These are phyloP conservation scores for Fonsecaea multimorphosa DNA, from an alignment of 2,329 filamentous ascomycete species.

Conservation along the genomic window DNA sequence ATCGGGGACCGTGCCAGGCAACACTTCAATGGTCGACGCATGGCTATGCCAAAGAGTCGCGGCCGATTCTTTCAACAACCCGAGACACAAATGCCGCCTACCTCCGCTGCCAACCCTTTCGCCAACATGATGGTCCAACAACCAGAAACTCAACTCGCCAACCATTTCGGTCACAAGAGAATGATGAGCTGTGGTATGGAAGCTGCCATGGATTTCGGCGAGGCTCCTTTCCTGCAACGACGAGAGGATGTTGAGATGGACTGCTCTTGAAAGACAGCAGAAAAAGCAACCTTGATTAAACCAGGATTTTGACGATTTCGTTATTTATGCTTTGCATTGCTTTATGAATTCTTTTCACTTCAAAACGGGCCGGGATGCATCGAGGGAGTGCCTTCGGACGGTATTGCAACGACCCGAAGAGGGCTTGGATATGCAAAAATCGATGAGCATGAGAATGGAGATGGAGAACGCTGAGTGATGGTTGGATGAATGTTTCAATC, in stretches of 20 bases:
- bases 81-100: slow-evolving; percentile 29
- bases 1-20: slow-evolving; percentile 23
- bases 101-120: slow-evolving; percentile 36
- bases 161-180: slow-evolving; percentile 43
- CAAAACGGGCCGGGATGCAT: neutral
- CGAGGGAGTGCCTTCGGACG: neutral
- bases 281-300: neutral
- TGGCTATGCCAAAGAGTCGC: slow-evolving; percentile 37
- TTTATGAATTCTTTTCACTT: slow-evolving; percentile 24
- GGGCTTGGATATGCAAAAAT: slow-evolving; percentile 6
- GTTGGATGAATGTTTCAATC: neutral
- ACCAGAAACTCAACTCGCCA: slow-evolving; percentile 34
- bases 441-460: neutral
- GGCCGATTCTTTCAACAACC: slow-evolving; percentile 18
- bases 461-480: neutral
- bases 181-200: slow-evolving; percentile 44
- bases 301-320: slow-evolving; percentile 18
- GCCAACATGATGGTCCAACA: slow-evolving; percentile 27
- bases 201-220: slow-evolving; percentile 50
- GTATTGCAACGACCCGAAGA: slow-evolving; percentile 19
- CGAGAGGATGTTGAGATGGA: slow-evolving; percentile 51
- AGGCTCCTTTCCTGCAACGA: slow-evolving; percentile 52
- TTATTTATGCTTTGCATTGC: slow-evolving; percentile 27
- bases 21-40: slow-evolving; percentile 31
- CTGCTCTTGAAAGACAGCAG: slow-evolving; percentile 42